phyloP scores from a whole-genome alignment of 2,329 filamentous ascomycete genomes.

The Aspergillus clavatus region DNA sequence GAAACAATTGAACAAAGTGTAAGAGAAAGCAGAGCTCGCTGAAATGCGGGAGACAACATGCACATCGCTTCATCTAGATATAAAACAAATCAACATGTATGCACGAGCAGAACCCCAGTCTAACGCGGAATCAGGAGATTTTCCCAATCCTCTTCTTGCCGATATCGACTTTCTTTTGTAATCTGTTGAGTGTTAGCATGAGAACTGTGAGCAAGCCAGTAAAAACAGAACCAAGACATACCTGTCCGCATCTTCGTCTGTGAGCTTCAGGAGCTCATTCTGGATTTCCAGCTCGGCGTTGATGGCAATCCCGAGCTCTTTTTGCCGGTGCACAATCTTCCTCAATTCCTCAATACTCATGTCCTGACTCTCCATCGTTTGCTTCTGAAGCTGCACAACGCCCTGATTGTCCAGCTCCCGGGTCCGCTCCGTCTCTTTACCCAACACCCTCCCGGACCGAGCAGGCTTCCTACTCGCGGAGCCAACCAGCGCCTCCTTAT shows the following conservation, averaged over 20 bases:
- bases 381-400: conserved; percentile 58
- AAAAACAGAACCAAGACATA: conserved; percentile 18
- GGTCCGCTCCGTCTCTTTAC: conserved; percentile 57
- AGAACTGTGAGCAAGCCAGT: not conserved
- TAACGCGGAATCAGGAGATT: conserved; percentile 35
- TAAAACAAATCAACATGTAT: not conserved
- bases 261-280: conserved; percentile 55
- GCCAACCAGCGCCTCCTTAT: conserved; percentile 42
- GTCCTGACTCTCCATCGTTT: conserved; percentile 60
- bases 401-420: conserved; percentile 61
- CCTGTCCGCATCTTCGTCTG: conserved; percentile 56
- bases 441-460: conserved; percentile 47
- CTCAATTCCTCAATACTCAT: conserved; percentile 55
- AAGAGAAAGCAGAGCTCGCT: not conserved
- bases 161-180: conserved; percentile 45
- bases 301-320: conserved; percentile 59
- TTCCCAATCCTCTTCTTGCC: conserved; percentile 45
- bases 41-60: not conserved
- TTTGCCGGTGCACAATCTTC: conserved; percentile 55
- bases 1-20: not conserved
- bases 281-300: conserved; percentile 59
- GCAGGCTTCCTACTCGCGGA: conserved; percentile 25
- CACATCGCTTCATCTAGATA: conserved; percentile 1
- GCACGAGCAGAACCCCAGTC: not conserved
- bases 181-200: conserved; percentile 23